Percentiles rank a stretch among this genome's conserved stretches.
Conservation (phyloP, 2,329 filamentous ascomycete species). For the Cladosporium halotolerans region DNA sequence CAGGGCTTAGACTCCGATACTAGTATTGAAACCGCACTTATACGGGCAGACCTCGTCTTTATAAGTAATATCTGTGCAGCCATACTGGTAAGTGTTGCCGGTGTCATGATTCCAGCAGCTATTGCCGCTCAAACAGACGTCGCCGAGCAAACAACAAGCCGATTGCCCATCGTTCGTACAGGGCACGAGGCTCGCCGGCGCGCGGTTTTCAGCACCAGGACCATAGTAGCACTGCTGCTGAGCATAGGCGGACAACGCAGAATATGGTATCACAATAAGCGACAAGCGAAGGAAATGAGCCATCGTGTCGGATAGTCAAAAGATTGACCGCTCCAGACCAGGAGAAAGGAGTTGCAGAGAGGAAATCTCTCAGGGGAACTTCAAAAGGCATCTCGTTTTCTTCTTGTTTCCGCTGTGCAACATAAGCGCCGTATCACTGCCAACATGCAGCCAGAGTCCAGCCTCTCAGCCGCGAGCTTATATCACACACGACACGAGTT, state of each 20-base stretch:
- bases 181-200: slow-evolving; percentile 21
- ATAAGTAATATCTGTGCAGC: slow-evolving; percentile 29
- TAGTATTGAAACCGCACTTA: slow-evolving; percentile 25
- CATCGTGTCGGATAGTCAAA: no score
- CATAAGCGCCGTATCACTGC: background rate
- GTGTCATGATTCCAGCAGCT: slow-evolving; percentile 24
- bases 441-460: background rate
- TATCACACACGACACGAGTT: no score
- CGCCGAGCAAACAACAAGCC: slow-evolving; percentile 25
- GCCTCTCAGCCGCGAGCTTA: background rate
- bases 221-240: slow-evolving; percentile 29
- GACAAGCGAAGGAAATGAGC: no score
- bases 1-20: slow-evolving; percentile 11
- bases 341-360: background rate
- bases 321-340: no score
- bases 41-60: slow-evolving; percentile 23
- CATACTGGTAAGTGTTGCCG: slow-evolving; percentile 27
- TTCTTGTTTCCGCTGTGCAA: background rate
- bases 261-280: no score
- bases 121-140: slow-evolving; percentile 25
- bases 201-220: slow-evolving; percentile 23
- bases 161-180: slow-evolving; percentile 21
- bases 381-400: slow-evolving; percentile 31
- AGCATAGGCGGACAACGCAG: background rate
- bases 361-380: background rate